Conservation (phyloP, 805 yeast species). For the Suhomyces vadensis region DNA sequence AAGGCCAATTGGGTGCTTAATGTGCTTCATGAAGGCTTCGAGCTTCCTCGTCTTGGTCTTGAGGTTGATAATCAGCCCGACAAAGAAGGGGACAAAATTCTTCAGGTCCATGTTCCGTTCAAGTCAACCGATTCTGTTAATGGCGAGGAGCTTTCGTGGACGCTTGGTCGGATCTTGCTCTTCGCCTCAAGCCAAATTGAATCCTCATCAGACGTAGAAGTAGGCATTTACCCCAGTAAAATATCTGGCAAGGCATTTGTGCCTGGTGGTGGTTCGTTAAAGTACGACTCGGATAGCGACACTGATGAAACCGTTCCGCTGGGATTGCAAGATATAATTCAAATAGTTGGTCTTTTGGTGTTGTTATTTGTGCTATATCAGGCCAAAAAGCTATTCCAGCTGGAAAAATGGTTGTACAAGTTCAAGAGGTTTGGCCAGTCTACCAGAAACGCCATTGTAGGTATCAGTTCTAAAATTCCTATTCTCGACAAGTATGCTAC, state of each 20-base stretch:
- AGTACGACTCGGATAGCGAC: slow-evolving; percentile 19
- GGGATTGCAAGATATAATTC: slow-evolving; percentile 2
- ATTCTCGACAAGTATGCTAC: slow-evolving; percentile 15
- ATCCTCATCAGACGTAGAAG: slow-evolving; percentile 17
- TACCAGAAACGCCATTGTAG: slow-evolving; percentile 12
- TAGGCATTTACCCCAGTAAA: slow-evolving; percentile 46
- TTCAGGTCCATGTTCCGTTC: slow-evolving; percentile 57
- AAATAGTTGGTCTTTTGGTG: slow-evolving; percentile 20
- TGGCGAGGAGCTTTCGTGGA: slow-evolving; percentile 93
- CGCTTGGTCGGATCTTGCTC: slow-evolving; percentile 81
- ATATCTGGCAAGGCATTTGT: slow-evolving; percentile 34
- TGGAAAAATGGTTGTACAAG: slow-evolving; percentile 8
- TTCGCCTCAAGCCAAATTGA: slow-evolving; percentile 73
- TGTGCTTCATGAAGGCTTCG: slow-evolving; percentile 89
- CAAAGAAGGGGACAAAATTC: slow-evolving; percentile 19
- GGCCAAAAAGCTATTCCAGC: slow-evolving; percentile 4
- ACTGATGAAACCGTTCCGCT: slow-evolving; percentile 13
- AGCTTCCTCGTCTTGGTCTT: slow-evolving; percentile 69
- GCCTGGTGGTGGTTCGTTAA: slow-evolving; percentile 26
- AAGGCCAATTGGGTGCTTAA: slow-evolving; percentile 94
- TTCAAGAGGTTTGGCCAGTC: slow-evolving; percentile 16
- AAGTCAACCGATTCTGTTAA: slow-evolving; percentile 78
- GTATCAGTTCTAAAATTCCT: slow-evolving; percentile 24
- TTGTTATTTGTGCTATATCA: slow-evolving; percentile 19
- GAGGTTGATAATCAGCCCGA: slow-evolving; percentile 35